Evolutionary conservation across 2,329 filamentous ascomycete genomes (phyloP).

Genomic region (Alternaria conjuncta): DNA sequence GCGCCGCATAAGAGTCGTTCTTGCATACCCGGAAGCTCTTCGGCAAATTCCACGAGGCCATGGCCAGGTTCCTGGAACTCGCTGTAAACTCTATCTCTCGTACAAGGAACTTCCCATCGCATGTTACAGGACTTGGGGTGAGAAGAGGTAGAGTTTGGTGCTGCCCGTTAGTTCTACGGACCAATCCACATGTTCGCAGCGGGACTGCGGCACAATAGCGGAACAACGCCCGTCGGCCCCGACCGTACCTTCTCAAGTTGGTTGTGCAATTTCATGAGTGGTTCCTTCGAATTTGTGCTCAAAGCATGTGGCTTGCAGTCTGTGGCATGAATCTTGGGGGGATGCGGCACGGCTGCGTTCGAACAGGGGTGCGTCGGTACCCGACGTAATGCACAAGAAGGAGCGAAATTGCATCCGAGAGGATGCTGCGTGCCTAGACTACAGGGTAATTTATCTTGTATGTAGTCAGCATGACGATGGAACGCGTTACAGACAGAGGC

Average conservation of each 20-base stretch:
- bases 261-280: background rate
- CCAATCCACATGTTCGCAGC: slow-evolving; percentile 1
- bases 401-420: background rate
- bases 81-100: background rate
- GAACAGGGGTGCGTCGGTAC: background rate
- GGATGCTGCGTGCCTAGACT: background rate
- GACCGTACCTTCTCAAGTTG: background rate
- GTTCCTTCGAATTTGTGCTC: background rate
- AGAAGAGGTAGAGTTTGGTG: background rate
- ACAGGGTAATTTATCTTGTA: background rate
- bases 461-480: background rate
- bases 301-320: background rate
- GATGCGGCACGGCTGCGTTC: background rate
- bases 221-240: background rate
- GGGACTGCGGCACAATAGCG: background rate
- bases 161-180: background rate
- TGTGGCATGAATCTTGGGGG: background rate
- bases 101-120: background rate
- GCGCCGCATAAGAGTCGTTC: background rate
- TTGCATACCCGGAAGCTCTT: background rate
- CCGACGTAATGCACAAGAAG: background rate
- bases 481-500: background rate
- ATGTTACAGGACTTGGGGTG: background rate
- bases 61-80: background rate
- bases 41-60: background rate